These are phyloP conservation scores for Calonectria honghensis DNA, from an alignment of 2,329 filamentous ascomycete genomes.

Conservation along the genomic window DNA sequence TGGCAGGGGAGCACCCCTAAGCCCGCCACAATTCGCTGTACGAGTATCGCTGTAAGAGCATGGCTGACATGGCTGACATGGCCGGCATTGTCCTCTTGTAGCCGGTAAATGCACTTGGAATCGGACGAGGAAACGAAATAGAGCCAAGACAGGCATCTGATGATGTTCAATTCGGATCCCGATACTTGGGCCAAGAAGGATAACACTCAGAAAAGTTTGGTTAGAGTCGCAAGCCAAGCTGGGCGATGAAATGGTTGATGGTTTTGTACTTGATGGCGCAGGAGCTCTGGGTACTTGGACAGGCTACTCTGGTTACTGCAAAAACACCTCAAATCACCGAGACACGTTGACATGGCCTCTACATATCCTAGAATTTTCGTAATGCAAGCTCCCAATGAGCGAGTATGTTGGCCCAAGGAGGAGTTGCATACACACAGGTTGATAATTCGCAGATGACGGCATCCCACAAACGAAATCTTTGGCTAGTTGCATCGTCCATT, in stretches of 20 bases:
- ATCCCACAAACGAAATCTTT: conserved; percentile 28
- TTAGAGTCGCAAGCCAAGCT: background rate
- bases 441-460: conserved; percentile 12
- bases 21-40: background rate
- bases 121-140: background rate
- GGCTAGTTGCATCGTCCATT: conserved; percentile 30
- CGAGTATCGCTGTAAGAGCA: too few species aligned
- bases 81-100: background rate
- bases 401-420: too few species aligned
- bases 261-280: background rate
- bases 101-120: background rate
- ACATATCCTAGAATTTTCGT: background rate
- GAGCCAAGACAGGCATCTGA: background rate
- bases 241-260: background rate
- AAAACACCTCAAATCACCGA: conserved; percentile 7
- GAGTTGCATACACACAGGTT: background rate
- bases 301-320: background rate
- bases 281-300: background rate
- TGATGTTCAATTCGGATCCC: background rate
- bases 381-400: background rate
- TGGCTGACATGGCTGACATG: background rate
- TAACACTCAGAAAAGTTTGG: too few species aligned
- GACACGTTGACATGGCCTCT: background rate
- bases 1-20: background rate
- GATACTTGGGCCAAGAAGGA: background rate